These are phyloP conservation scores for Cladosporium sp. DNA, from an alignment of 2,329 filamentous ascomycete species.

Conservation along the genomic window DNA sequence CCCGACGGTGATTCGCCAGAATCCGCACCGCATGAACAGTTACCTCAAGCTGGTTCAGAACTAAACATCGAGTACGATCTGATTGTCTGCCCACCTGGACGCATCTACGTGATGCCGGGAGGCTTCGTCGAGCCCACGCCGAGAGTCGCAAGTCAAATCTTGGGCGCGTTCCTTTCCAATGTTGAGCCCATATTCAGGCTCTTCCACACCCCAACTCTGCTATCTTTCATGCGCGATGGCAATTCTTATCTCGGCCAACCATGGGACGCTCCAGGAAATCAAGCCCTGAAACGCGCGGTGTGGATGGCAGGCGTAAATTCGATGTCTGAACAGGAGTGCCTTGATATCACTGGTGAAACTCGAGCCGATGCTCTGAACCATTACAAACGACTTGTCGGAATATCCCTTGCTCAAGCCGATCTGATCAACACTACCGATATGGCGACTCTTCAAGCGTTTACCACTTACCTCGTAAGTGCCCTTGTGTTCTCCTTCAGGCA, in stretches of 20 bases:
- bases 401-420: constrained; percentile 29
- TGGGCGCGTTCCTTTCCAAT: constrained; percentile 23
- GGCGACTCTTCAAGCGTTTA: constrained; percentile 28
- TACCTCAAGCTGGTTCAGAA: constrained; percentile 1
- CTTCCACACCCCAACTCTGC: constrained; percentile 26
- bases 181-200: constrained; percentile 29
- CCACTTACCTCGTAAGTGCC: constrained; percentile 23
- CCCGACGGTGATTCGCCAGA: constrained; percentile 18
- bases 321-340: constrained; percentile 27
- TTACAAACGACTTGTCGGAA: constrained; percentile 25
- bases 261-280: constrained; percentile 20
- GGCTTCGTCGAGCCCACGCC: constrained; percentile 1
- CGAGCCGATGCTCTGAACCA: constrained; percentile 20
- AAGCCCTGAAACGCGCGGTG: constrained; percentile 26
- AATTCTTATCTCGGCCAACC: constrained; percentile 24
- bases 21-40: neutral
- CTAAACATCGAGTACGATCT: constrained; percentile 23
- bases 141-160: constrained; percentile 21
- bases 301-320: constrained; percentile 30
- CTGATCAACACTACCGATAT: constrained; percentile 29
- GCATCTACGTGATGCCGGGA: constrained; percentile 30
- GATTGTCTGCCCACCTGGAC: constrained; percentile 27
- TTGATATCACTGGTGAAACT: constrained; percentile 17
- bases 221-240: constrained; percentile 20
- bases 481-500: neutral